A percentile compares a stretch with the other conserved stretches of the same genome.
phyloP scores from a whole-genome alignment of 192 early-diverging fungal species.

The Umbelopsis sp. region DNA sequence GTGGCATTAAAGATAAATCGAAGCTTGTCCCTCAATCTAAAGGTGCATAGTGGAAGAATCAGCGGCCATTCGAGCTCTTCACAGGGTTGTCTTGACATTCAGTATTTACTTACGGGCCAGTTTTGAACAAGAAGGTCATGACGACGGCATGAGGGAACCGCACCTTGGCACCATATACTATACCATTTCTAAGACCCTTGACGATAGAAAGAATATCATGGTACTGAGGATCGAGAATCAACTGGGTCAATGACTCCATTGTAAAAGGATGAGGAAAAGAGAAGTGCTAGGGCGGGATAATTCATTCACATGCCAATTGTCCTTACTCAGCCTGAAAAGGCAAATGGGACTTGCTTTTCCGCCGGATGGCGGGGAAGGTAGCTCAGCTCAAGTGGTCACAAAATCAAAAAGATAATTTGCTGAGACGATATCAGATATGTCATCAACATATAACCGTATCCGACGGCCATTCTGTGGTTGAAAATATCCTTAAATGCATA shows the following conservation, averaged over 20 bases:
- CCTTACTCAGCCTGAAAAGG: conserved; percentile 15
- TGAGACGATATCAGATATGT: no score
- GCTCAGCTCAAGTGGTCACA: no score
- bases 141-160: conserved; percentile 96
- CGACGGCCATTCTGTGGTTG: no score
- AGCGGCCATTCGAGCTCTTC: not conserved
- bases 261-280: conserved; percentile 8
- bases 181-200: conserved; percentile 93
- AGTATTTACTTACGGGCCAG: conserved; percentile 50
- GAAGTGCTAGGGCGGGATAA: not conserved
- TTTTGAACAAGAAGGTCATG: conserved; percentile 93
- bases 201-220: conserved; percentile 82
- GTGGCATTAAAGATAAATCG: conserved; percentile 82
- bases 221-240: conserved; percentile 73
- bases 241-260: conserved; percentile 48
- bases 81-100: not conserved
- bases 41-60: not conserved
- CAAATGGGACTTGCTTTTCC: not conserved
- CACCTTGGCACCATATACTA: conserved; percentile 96
- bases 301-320: conserved; percentile 10
- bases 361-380: no score
- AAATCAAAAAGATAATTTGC: no score
- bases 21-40: conserved; percentile 78
- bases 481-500: no score
- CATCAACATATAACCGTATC: no score